Evolutionary conservation across 495 filamentous ascomycete genomes (phyloP).

Genomic region (Hamigera avellanea): DNA sequence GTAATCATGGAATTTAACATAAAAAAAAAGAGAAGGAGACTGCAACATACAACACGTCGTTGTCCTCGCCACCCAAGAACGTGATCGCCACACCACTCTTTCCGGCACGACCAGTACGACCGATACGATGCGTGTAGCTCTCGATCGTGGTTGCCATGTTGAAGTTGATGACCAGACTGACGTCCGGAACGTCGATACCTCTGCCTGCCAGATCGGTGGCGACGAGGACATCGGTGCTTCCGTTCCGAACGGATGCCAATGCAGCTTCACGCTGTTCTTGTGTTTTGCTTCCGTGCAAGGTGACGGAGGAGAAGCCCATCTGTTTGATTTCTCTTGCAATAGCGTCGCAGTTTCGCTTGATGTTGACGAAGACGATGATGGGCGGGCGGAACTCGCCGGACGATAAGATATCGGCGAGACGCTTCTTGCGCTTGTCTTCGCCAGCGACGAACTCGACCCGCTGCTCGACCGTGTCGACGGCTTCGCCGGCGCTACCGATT

Average conservation of each 20-base stretch:
- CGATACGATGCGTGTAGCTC: slow-evolving; percentile 94
- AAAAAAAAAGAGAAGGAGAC: neutral
- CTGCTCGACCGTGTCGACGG: slow-evolving; percentile 98
- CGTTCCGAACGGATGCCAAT: slow-evolving; percentile 71
- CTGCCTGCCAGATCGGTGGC: slow-evolving; percentile 93
- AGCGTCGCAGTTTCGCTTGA: slow-evolving; percentile 98
- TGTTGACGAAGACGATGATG: slow-evolving; percentile 99
- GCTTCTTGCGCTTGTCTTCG: slow-evolving; percentile 97
- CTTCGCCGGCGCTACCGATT: slow-evolving; percentile 89
- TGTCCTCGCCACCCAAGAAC: slow-evolving; percentile 87
- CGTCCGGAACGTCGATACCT: slow-evolving; percentile 97
- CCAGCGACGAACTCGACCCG: slow-evolving; percentile 85
- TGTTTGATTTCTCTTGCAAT: slow-evolving; percentile 92
- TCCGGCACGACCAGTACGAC: slow-evolving; percentile 93
- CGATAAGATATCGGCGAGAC: slow-evolving; percentile 78
- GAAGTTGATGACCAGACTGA: slow-evolving; percentile 93
- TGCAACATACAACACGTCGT: slow-evolving; percentile 70
- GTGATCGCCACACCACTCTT: slow-evolving; percentile 97
- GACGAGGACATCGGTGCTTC: slow-evolving; percentile 77
- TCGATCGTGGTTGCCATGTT: slow-evolving; percentile 96
- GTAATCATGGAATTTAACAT: slow-evolving; percentile 1
- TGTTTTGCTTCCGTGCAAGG: slow-evolving; percentile 88
- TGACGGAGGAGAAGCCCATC: slow-evolving; percentile 84
- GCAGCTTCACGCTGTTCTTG: slow-evolving; percentile 97
- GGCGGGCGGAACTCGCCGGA: slow-evolving; percentile 81